Base-by-base conservation (phyloP, 2,329 filamentous ascomycete genomes). In the Lasiodiplodia gonubiensis region DNA sequence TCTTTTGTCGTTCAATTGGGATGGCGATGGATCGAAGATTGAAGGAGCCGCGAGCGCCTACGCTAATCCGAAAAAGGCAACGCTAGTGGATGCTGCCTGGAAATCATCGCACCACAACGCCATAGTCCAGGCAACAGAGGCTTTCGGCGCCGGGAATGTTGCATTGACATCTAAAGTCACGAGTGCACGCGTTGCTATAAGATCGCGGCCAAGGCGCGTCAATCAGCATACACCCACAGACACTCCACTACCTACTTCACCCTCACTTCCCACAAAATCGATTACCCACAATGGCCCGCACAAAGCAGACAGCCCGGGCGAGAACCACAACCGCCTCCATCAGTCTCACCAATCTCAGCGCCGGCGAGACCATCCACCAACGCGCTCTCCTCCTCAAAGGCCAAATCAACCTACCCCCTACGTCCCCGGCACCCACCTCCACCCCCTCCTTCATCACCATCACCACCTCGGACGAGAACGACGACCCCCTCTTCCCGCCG, bases 311-410 rank as follows among this genome's bases (percentile, higher is more conserved):
- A 12, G 30, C 12, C 14, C 30, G 25, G 27, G n/a, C 18, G 10
- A n/a, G 14, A 14, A 54, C 52, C 1, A n/a, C 27, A 14, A 54
- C 52, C 1, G 14, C 16, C 14, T 12, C 18, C 30, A 57, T 57
- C n/a, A 5, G 3, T n/a, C 18, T 57, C 33, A 39, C 5, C 53
- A 57, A 57, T 18, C 23, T 57, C 53, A 39, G 1, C 16, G 18
- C 30, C 21, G 16, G 16, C 33, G 53, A 57, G 10, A 57, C 53
- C n/a, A 23, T 57, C 33, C 53, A 57, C 57, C 53, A 72, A 72
- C 73, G 74, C 48, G 76, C 73, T 64, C 69, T 78, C 18, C 70
- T 78, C 37, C 37, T 79, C 23, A 75, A 68, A 3, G 76, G 77
- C 67, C n/a, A 61, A 68, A 39, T 75, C 71, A 65, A 30, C 64